Percentiles rank a stretch among this genome's conserved stretches.
These are phyloP conservation scores for Volvox carteri DNA, from an alignment of 163 green algal species.

Conservation along the genomic window DNA sequence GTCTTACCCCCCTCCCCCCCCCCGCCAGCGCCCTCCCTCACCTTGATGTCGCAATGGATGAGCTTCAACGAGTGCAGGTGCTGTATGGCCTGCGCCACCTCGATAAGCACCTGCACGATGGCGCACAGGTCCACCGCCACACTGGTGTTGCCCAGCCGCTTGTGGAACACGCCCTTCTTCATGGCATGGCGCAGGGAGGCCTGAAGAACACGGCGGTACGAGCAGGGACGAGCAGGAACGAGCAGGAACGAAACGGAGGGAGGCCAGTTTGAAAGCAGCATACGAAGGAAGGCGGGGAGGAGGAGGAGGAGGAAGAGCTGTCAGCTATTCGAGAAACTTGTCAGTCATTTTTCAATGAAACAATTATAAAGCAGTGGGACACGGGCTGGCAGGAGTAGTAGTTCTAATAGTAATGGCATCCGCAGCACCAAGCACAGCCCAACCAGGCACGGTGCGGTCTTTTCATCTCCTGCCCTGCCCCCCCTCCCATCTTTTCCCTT, in stretches of 20 bases:
- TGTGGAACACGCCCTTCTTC: constrained; percentile 80
- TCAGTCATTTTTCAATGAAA: too few relatives aligned
- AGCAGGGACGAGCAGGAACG: too few relatives aligned
- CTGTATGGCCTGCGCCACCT: constrained; percentile 81
- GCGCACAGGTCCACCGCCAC: constrained; percentile 77
- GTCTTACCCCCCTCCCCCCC: not conserved
- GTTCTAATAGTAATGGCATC: too few relatives aligned
- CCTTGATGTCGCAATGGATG: constrained; percentile 88
- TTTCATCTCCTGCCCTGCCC: not conserved
- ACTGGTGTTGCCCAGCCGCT: constrained; percentile 70
- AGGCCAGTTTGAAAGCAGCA: too few relatives aligned
- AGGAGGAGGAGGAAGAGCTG: too few relatives aligned
- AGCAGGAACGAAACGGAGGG: too few relatives aligned
- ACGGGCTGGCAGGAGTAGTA: too few relatives aligned
- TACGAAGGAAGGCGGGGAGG: too few relatives aligned
- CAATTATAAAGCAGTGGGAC: too few relatives aligned
- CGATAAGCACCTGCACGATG: constrained; percentile 77
- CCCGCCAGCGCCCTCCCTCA: not conserved
- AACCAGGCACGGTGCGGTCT: too few relatives aligned
- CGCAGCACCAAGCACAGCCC: too few relatives aligned
- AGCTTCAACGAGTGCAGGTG: constrained; percentile 84
- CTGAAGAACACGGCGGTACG: constrained; percentile 38
- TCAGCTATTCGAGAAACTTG: too few relatives aligned
- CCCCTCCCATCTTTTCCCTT: not conserved
- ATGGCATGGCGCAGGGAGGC: constrained; percentile 77